A percentile compares a stretch with the other conserved stretches of the same genome.
Conservation (phyloP, 2,329 filamentous ascomycete species). For the Aspergillus hortae region DNA sequence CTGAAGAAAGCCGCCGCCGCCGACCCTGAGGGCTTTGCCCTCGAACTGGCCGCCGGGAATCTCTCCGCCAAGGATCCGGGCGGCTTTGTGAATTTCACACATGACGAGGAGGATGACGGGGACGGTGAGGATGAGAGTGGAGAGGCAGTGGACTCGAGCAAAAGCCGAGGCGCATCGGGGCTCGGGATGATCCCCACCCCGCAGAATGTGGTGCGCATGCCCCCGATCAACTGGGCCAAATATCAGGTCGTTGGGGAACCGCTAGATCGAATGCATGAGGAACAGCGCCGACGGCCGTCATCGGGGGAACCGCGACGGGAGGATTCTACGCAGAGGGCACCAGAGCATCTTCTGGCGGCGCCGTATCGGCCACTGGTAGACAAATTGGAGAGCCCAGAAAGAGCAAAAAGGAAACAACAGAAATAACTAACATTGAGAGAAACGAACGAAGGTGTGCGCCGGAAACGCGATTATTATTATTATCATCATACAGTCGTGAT, state of each 20-base stretch:
- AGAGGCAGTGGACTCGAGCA: constrained; percentile 10
- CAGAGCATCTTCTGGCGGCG: constrained; percentile 53
- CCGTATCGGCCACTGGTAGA: constrained; percentile 60
- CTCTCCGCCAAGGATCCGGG: constrained; percentile 44
- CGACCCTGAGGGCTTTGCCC: constrained; percentile 68
- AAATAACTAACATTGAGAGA: constrained; percentile 26
- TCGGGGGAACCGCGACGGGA: constrained; percentile 39
- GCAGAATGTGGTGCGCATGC: constrained; percentile 80
- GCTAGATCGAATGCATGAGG: constrained; percentile 77
- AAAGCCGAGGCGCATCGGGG: constrained; percentile 6
- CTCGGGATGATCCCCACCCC: constrained; percentile 70
- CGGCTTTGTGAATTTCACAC: constrained; percentile 33
- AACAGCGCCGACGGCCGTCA: constrained; percentile 66
- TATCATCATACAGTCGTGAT: background rate
- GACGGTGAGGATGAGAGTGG: constrained; percentile 22
- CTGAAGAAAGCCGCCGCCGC: constrained; percentile 68
- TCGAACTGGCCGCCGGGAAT: constrained; percentile 63
- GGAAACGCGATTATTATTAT: background rate
- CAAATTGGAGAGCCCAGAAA: constrained; percentile 39
- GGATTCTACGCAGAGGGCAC: constrained; percentile 33
- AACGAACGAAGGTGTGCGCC: background rate
- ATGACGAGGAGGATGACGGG: constrained; percentile 37
- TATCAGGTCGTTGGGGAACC: constrained; percentile 86
- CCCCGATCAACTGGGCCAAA: constrained; percentile 90
- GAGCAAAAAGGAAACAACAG: constrained; percentile 30